These are phyloP conservation scores for Dacryopinax spathularia DNA, from an alignment of 768 basidiomycete genomes.

Conservation along the genomic window DNA sequence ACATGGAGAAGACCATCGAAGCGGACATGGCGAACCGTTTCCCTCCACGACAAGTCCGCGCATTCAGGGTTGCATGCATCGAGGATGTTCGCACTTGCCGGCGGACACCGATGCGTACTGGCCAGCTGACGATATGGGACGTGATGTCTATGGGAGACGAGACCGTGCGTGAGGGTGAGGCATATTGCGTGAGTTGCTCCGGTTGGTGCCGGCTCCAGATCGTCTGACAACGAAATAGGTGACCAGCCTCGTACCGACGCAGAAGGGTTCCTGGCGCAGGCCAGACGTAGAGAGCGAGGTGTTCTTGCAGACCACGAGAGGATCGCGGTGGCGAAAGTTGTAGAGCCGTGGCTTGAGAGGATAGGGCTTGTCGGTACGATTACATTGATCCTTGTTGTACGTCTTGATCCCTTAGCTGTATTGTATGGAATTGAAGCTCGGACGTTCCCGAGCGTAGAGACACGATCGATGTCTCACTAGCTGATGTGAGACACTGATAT, in stretches of 20 bases:
- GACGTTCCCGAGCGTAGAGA: too few relatives aligned
- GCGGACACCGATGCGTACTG: constrained; percentile 41
- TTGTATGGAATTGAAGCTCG: too few relatives aligned
- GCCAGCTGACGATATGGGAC: constrained; percentile 78
- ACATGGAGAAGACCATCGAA: constrained; percentile 46
- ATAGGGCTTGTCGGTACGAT: too few relatives aligned
- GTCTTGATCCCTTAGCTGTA: too few relatives aligned
- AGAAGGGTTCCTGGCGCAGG: constrained; percentile 58
- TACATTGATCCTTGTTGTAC: too few relatives aligned
- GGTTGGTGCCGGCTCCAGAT: constrained; percentile 6
- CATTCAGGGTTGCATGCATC: constrained; percentile 58
- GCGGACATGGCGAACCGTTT: constrained; percentile 52
- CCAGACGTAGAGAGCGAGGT: constrained; percentile 44
- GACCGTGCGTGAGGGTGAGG: constrained; percentile 45
- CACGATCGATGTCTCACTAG: too few relatives aligned
- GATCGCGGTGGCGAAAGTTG: constrained; percentile 44
- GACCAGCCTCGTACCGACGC: constrained; percentile 58
- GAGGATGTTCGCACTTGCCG: constrained; percentile 45
- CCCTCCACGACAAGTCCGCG: constrained; percentile 59
- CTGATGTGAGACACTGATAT: too few relatives aligned
- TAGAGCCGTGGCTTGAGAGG: too few relatives aligned
- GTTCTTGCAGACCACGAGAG: constrained; percentile 51
- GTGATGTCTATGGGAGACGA: constrained; percentile 37
- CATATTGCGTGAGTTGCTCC: constrained; percentile 43
- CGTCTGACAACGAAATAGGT: constrained; percentile 25